A percentile compares a stretch with the other conserved stretches of the same genome.
phyloP scores from a whole-genome alignment of 371 early-diverging fungal genomes.

The Mucor plumbeus region DNA sequence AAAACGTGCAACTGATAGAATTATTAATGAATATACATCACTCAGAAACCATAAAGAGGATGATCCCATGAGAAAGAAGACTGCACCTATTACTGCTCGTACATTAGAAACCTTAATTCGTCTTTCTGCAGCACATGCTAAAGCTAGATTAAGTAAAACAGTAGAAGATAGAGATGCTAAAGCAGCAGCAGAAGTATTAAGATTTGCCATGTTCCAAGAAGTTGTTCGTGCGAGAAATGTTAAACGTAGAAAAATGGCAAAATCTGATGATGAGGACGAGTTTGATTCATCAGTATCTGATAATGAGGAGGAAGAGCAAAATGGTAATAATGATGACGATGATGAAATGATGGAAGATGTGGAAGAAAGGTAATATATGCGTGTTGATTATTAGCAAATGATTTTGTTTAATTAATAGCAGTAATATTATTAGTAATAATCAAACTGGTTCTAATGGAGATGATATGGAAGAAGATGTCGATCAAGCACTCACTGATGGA shows the following conservation, averaged over 20 bases:
- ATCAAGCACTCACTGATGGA: neutral
- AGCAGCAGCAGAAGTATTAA: slow-evolving; percentile 83
- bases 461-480: neutral
- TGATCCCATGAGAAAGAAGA: slow-evolving; percentile 61
- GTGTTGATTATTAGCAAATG: neutral
- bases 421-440: neutral
- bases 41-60: slow-evolving; percentile 71
- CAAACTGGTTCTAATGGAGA: neutral
- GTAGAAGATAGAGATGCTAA: slow-evolving; percentile 91
- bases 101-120: slow-evolving; percentile 99
- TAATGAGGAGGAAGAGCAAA: slow-evolving; percentile 38
- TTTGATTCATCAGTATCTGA: slow-evolving; percentile 41
- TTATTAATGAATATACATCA: slow-evolving; percentile 81
- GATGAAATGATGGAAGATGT: slow-evolving; percentile 35
- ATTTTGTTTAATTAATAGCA: neutral
- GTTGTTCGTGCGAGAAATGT: slow-evolving; percentile 61
- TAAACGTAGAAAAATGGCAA: slow-evolving; percentile 54
- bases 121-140: slow-evolving; percentile 98
- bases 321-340: neutral
- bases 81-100: slow-evolving; percentile 95
- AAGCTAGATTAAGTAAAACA: slow-evolving; percentile 82
- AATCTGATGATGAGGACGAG: slow-evolving; percentile 32
- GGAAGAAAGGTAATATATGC: slow-evolving; percentile 13
- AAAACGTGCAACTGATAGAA: slow-evolving; percentile 77
- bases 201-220: slow-evolving; percentile 94